Base-by-base conservation (phyloP, 257 asterid species). In the Solanum infundibuliforme region DNA sequence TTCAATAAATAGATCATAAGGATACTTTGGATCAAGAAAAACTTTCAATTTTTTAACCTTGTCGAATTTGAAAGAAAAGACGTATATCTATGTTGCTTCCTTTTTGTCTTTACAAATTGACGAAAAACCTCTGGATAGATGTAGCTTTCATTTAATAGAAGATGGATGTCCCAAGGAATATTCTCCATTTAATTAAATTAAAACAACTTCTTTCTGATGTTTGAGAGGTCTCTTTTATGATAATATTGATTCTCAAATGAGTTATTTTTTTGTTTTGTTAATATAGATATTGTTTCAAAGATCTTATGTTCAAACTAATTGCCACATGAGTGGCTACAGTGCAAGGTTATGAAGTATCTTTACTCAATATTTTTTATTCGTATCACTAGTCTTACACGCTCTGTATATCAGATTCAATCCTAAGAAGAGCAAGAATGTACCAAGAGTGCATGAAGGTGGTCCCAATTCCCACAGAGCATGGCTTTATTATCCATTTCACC, bases 381-480 rank as follows among this genome's bases (percentile, higher is more conserved):
- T n/a, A 35, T 73, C 23, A 73, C 82, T 72, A 32, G 43, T 35
- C 82, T 35, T 20, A 18, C 8, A 73, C 8, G 25, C 18, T 20
- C 48, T 73, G 48, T 13, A 18, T 66, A 41, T 41, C 46, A 41
- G 98, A 90, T 69, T 83, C 91, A 91, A 48, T 92, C 85, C 86
- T 92, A 46, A 90, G 91, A 89, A 91, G 88, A 83, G 96, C 98
- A 29, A 83, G 86, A 48, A 82, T 65, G 83, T 93, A 93, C 87
- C 94, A 92, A 83, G 93, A 93, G 39, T 93, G 89, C 88, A 93
- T 93, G 98, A 91, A 92, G 89, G 72, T 66, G 88, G 91, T 96
- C 71, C 95, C 93, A 1, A 23, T 95, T 27, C 98, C 98, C 36
- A 68, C 89, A 4, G 89, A 4, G 10, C 92, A 92, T 10, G 91